Evolutionary conservation across 2,329 filamentous ascomycete genomes (phyloP).

Genomic region (Pseudodiploospora longispora): DNA sequence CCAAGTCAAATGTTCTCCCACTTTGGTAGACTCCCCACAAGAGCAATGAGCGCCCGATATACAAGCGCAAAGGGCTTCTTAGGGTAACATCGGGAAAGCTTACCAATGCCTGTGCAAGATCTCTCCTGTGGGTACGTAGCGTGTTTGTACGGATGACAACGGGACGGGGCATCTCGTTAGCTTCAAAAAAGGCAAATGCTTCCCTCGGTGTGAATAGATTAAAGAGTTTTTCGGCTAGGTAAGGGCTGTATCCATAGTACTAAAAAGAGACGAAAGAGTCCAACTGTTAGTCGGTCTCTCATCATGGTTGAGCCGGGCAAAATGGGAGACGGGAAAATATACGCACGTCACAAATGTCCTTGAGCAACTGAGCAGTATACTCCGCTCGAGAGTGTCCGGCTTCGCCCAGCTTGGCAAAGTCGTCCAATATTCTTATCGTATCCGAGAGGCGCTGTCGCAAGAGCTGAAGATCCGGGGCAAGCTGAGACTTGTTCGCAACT

Average conservation of each 20-base stretch:
- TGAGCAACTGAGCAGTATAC: conserved; percentile 77
- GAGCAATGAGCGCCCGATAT: too few species aligned
- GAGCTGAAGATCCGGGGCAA: conserved; percentile 85
- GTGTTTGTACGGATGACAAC: conserved; percentile 97
- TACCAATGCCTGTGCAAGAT: conserved; percentile 74
- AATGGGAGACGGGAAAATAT: neutral
- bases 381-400: conserved; percentile 75
- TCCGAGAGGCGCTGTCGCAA: conserved; percentile 86
- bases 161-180: conserved; percentile 89
- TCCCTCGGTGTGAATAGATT: conserved; percentile 86
- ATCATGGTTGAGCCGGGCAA: too few species aligned
- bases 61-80: too few species aligned
- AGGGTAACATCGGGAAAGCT: neutral
- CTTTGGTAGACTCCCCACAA: too few species aligned
- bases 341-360: conserved; percentile 68
- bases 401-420: conserved; percentile 75
- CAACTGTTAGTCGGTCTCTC: too few species aligned
- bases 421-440: conserved; percentile 82
- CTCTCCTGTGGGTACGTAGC: conserved; percentile 64
- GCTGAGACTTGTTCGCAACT: conserved; percentile 51
- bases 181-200: conserved; percentile 97
- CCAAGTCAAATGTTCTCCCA: too few species aligned
- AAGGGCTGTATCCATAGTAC: conserved; percentile 94
- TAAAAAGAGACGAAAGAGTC: neutral
- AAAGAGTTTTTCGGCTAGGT: conserved; percentile 92